These are phyloP conservation scores for Fusarium sp. DNA, from an alignment of 2,329 filamentous ascomycete genomes.

Conservation along the genomic window DNA sequence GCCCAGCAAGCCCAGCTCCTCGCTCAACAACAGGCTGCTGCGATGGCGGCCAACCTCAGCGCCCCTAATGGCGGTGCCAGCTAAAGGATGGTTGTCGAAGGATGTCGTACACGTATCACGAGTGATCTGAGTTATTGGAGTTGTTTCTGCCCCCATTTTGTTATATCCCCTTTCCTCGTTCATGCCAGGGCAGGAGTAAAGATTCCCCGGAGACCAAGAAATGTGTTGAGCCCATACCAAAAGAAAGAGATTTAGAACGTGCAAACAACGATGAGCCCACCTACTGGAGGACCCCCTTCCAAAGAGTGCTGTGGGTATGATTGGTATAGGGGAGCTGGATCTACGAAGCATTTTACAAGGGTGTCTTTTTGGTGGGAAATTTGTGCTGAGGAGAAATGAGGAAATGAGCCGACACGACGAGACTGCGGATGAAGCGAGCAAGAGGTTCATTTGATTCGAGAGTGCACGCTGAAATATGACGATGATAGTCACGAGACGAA, in stretches of 20 bases:
- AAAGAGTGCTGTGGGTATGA: constrained; percentile 42
- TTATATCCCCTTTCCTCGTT: constrained; percentile 43
- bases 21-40: constrained; percentile 43
- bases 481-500: neutral
- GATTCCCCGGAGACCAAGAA: constrained; percentile 43
- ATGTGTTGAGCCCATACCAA: constrained; percentile 40
- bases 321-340: constrained; percentile 27
- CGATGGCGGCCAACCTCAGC: constrained; percentile 27
- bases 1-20: constrained; percentile 43
- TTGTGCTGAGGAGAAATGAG: neutral
- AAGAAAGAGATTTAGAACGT: constrained; percentile 45
- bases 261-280: constrained; percentile 43
- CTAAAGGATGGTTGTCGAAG: constrained; percentile 14
- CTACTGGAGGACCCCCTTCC: constrained; percentile 31
- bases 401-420: neutral
- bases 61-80: constrained; percentile 41
- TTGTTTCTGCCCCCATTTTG: constrained; percentile 39
- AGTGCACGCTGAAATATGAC: constrained; percentile 2
- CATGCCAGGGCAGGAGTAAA: constrained; percentile 40
- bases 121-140: constrained; percentile 38
- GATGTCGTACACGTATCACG: neutral
- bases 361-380: neutral
- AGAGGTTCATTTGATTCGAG: neutral
- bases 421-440: constrained; percentile 4
- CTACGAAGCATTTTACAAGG: neutral